Evolutionary conservation across 1,284 basidiomycete genomes (phyloP), one percentile per base, ranked within the genome.

Genomic region (Cystobasidium slooffiae): DNA sequence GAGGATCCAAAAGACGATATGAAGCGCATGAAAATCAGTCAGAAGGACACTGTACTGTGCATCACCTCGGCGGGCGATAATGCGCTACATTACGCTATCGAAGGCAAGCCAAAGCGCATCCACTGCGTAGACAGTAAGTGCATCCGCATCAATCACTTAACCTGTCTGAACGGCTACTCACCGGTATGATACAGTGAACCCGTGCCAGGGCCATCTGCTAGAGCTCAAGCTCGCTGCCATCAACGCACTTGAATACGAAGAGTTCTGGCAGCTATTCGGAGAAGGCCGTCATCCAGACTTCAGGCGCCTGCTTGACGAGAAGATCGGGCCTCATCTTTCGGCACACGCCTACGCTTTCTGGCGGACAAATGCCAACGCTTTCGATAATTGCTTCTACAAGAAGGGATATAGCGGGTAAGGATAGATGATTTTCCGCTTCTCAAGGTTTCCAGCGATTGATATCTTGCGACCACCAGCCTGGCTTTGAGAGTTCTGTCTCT

Each of bases 61-160:
- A 91, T 92, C 79, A 92, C 91, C 1, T 89, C 88, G 68, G 91
- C 90, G 0, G 91, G 91, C 0, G 91, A 92, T 82, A 93, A 93
- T 79, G 90, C 90, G 1, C 84, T 93, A 52, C 91, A 93, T 82
- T 93, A 93, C 78, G 90, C 90, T 6, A 88, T 91, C 62, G 86
- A 86, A 0, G 89, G 88, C 6, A 82, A 86, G 65, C 89, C 90
- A 0, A 78, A 78, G 51, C 77, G 83, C 16, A 84, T 92, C 52
- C 90, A 92, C 77, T 90, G 89, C 62, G 90, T 92, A 58, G 90
- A 91, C 81, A 88, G 70, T 73, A 41, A 37, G 70, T 89, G 87
- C 88, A 86, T 78, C 86, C 87, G 20, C 87, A 85, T 84, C 86
- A 79, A 31, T 6, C 1, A 16, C 44, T 31, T 37, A 14, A 9